Conservation (phyloP, 495 filamentous ascomycete species). For the Penicillium angulare region DNA sequence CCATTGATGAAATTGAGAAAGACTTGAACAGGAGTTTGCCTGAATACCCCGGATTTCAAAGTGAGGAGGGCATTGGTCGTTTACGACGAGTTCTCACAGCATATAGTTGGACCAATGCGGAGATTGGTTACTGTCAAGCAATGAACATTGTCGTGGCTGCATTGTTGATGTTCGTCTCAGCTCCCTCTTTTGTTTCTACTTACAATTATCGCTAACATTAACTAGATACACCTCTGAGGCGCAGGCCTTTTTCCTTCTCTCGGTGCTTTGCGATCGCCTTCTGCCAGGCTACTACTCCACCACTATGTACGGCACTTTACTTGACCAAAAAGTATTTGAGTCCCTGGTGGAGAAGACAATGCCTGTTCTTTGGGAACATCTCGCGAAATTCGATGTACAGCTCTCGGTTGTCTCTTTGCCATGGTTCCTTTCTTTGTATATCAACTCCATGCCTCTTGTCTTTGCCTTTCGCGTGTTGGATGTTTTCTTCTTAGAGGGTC, state of each 20-base stretch:
- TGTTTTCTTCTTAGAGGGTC: conserved; percentile 97
- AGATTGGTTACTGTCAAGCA: conserved; percentile 96
- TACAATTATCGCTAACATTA: conserved; percentile 18
- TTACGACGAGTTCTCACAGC: conserved; percentile 88
- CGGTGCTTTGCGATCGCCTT: conserved; percentile 86
- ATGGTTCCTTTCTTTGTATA: conserved; percentile 97
- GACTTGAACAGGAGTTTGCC: conserved; percentile 94
- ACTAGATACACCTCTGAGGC: conserved; percentile 89
- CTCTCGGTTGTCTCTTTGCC: conserved; percentile 97
- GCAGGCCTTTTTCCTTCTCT: conserved; percentile 94
- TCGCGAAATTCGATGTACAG: conserved; percentile 92
- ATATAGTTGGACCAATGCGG: conserved; percentile 93
- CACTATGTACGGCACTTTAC: conserved; percentile 96
- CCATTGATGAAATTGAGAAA: conserved; percentile 98
- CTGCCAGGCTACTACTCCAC: conserved; percentile 96
- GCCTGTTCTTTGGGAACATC: conserved; percentile 97
- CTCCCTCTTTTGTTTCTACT: background rate
- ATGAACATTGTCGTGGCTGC: conserved; percentile 99
- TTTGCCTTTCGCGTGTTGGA: conserved; percentile 96
- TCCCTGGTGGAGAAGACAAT: conserved; percentile 97
- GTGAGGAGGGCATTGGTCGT: conserved; percentile 89
- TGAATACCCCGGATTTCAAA: conserved; percentile 96
- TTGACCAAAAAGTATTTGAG: conserved; percentile 97
- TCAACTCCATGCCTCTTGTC: conserved; percentile 97
- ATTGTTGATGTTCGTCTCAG: conserved; percentile 75